A percentile compares a stretch with the other conserved stretches of the same genome.
These are phyloP conservation scores for Colletotrichum higginsianum DNA, from an alignment of 2,329 filamentous ascomycete species.

Conservation along the genomic window DNA sequence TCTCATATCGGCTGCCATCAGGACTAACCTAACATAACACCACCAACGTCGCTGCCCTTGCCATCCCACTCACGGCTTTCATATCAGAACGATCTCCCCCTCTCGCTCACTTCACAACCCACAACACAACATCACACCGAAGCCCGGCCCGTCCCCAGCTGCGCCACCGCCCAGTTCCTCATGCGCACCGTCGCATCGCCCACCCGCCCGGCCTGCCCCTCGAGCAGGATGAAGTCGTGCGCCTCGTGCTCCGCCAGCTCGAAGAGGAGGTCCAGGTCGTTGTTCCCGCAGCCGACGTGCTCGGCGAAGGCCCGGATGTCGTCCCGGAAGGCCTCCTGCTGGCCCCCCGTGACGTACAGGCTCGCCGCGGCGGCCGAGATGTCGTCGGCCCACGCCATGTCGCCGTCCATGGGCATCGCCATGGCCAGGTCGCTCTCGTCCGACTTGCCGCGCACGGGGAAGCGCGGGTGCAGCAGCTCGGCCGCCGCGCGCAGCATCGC, in stretches of 20 bases:
- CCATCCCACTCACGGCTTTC: no score
- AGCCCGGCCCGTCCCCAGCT: constrained; percentile 5
- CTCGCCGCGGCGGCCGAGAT: constrained; percentile 43
- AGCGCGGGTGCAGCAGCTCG: constrained; percentile 11
- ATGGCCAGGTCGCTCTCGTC: constrained; percentile 45
- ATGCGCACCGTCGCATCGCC: constrained; percentile 51
- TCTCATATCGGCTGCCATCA: no score
- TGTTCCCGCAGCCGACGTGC: constrained; percentile 42
- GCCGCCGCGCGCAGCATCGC: constrained; percentile 24
- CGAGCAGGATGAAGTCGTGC: constrained; percentile 53
- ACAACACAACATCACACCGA: neutral
- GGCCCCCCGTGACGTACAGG: constrained; percentile 53
- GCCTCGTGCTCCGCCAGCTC: constrained; percentile 50
- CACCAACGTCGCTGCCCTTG: no score
- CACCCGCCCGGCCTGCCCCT: constrained; percentile 45
- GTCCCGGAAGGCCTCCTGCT: constrained; percentile 51
- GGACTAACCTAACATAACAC: no score
- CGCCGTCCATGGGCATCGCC: constrained; percentile 50
- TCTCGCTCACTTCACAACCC: no score
- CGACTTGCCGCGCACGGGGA: constrained; percentile 37
- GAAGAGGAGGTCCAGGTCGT: constrained; percentile 48
- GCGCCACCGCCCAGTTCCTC: constrained; percentile 48
- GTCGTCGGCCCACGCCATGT: constrained; percentile 48
- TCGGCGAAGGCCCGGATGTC: constrained; percentile 48
- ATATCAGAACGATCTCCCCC: neutral